These are phyloP conservation scores for Hypoxylon cercidicola DNA, from an alignment of 495 filamentous ascomycete genomes.

Conservation along the genomic window DNA sequence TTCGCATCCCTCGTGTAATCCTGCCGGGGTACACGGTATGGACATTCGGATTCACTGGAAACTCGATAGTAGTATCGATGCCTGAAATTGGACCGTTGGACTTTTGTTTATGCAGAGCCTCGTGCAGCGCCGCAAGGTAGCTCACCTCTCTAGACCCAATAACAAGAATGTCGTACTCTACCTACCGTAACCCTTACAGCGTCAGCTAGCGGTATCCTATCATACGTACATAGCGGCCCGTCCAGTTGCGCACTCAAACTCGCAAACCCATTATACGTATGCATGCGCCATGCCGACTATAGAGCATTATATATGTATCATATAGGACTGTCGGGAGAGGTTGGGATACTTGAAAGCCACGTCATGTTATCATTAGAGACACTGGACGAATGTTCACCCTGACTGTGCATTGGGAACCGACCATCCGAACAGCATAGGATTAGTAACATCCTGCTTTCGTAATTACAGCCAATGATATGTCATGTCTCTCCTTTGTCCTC, in stretches of 20 bases:
- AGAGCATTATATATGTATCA: too few species aligned
- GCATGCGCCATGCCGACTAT: conserved; percentile 15
- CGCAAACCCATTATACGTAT: conserved; percentile 11
- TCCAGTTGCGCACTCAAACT: background rate
- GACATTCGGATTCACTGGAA: conserved; percentile 1
- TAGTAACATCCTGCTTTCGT: conserved; percentile 28
- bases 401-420: conserved; percentile 7
- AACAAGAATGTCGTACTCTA: conserved; percentile 6
- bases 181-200: conserved; percentile 9
- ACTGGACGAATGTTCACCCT: conserved; percentile 17
- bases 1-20: conserved; percentile 27
- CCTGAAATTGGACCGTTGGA: conserved; percentile 33
- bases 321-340: conserved; percentile 21
- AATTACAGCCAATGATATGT: conserved; percentile 13
- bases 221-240: conserved; percentile 7
- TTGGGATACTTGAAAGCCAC: conserved; percentile 25
- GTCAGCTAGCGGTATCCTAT: conserved; percentile 29
- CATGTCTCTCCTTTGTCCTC: conserved; percentile 25
- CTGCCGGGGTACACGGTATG: conserved; percentile 19
- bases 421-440: conserved; percentile 26
- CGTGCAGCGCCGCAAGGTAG: conserved; percentile 15
- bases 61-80: conserved; percentile 25
- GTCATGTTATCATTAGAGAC: conserved; percentile 33
- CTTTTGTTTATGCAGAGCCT: conserved; percentile 34
- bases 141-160: background rate